Percentiles rank a stretch among this genome's conserved stretches.
Evolutionary conservation across 2,329 filamentous ascomycete species (phyloP).

Genomic region (Cryphonectria naterciae): DNA sequence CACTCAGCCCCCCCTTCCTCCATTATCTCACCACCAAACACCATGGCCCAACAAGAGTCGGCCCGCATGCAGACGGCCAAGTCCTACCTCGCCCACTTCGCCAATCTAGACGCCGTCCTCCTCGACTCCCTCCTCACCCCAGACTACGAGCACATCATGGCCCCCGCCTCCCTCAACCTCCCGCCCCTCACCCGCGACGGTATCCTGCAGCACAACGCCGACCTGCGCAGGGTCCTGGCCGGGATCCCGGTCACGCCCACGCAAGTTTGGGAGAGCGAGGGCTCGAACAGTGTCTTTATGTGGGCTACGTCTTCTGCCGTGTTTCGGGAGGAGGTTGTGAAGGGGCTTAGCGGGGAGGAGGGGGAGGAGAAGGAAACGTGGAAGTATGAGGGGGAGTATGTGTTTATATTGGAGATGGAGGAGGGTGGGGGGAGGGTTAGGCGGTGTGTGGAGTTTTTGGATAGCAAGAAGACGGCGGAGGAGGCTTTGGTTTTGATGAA

Average conservation of each 20-base stretch:
- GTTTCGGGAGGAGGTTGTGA: conserved; percentile 13
- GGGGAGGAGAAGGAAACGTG: conserved; percentile 1
- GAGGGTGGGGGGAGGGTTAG: conserved; percentile 22
- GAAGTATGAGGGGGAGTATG: conserved; percentile 23
- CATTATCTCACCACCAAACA: background rate
- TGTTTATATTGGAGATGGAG: conserved; percentile 27
- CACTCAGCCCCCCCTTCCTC: background rate
- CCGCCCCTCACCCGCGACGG: conserved; percentile 3
- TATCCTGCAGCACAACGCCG: conserved; percentile 15
- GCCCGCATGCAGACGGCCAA: conserved; percentile 20
- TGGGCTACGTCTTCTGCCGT: conserved; percentile 21
- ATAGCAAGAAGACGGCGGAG: conserved; percentile 20
- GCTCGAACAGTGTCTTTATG: conserved; percentile 22
- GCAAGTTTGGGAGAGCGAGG: conserved; percentile 25
- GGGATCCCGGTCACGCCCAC: conserved; percentile 15
- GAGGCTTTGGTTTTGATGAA: conserved; percentile 2
- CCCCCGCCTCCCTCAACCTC: conserved; percentile 12
- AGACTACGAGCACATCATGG: conserved; percentile 20
- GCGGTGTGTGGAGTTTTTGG: conserved; percentile 23
- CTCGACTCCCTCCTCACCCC: conserved; percentile 15
- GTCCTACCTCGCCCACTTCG: conserved; percentile 18
- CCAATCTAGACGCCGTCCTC: conserved; percentile 9
- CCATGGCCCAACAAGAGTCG: conserved; percentile 16
- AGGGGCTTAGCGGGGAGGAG: background rate
- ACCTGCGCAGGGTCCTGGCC: conserved; percentile 13